Percentiles rank a stretch among this genome's conserved stretches.
Evolutionary conservation across 768 basidiomycete genomes (phyloP).

Genomic region (Trametes sanguinea): DNA sequence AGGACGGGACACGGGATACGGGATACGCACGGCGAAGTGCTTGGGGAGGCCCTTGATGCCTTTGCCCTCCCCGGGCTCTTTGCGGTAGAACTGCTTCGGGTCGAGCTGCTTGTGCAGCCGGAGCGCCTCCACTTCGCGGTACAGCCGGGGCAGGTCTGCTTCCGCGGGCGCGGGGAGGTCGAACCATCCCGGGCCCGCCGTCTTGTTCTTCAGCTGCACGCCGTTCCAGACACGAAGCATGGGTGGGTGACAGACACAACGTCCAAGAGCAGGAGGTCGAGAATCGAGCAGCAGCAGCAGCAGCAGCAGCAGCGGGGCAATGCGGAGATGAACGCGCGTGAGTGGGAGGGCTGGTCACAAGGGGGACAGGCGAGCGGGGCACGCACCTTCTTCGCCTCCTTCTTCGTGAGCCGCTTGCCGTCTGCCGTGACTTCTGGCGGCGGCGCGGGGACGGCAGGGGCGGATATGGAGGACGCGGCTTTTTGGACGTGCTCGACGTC

Average conservation of each 20-base stretch:
- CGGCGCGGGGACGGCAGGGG: slow-evolving; percentile 62
- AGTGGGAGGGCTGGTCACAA: neutral
- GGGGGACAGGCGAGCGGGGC: slow-evolving; percentile 7
- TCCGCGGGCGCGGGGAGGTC: slow-evolving; percentile 83
- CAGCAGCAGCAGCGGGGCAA: neutral
- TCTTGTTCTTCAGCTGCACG: slow-evolving; percentile 66
- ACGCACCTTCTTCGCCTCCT: slow-evolving; percentile 68
- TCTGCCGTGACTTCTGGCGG: slow-evolving; percentile 60
- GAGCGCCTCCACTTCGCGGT: slow-evolving; percentile 87
- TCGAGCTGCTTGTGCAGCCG: slow-evolving; percentile 87
- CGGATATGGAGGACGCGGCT: slow-evolving; percentile 48
- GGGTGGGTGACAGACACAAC: neutral
- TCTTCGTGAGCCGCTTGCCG: slow-evolving; percentile 72
- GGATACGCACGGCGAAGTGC: slow-evolving; percentile 75
- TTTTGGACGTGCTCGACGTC: slow-evolving; percentile 56
- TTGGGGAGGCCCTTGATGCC: slow-evolving; percentile 85
- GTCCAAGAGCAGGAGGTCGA: neutral
- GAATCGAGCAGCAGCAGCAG: neutral
- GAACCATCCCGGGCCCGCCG: slow-evolving; percentile 84
- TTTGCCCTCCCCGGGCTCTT: slow-evolving; percentile 83
- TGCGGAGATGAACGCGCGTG: slow-evolving; percentile 3
- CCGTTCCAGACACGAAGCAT: neutral
- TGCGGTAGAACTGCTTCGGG: slow-evolving; percentile 88
- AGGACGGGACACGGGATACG: slow-evolving; percentile 4
- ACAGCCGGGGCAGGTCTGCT: slow-evolving; percentile 73